Evolutionary conservation across 2,329 filamentous ascomycete species (phyloP).

Genomic region (Beauveria sp.): DNA sequence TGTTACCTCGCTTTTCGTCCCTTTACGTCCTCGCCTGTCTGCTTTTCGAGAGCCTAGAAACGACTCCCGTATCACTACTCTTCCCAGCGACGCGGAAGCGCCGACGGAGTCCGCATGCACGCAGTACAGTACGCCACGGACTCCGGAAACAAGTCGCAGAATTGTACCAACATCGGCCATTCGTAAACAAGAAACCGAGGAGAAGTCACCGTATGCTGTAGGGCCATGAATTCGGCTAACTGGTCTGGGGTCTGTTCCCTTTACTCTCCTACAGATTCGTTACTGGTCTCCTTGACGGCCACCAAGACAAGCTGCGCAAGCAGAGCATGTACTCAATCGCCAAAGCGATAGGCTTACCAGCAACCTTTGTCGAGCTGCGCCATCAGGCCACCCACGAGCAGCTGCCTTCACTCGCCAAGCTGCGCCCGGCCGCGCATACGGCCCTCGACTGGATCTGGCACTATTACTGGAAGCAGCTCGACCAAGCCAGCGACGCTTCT

Average conservation of each 20-base stretch:
- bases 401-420: conserved; percentile 64
- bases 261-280: conserved; percentile 53
- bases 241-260: not conserved
- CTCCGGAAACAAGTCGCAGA: not conserved
- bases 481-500: conserved; percentile 14
- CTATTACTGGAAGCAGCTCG: conserved; percentile 68
- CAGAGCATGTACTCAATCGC: conserved; percentile 67
- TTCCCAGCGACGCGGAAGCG: not conserved
- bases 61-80: not conserved
- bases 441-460: conserved; percentile 82
- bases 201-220: not conserved
- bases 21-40: conserved; percentile 4
- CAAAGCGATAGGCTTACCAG: conserved; percentile 59
- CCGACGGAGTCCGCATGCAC: not conserved
- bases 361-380: conserved; percentile 78
- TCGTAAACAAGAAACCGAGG: not conserved
- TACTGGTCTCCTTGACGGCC: conserved; percentile 69
- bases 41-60: not conserved
- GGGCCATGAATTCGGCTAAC: conserved; percentile 7
- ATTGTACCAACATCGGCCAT: not conserved
- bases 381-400: conserved; percentile 90
- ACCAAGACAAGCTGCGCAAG: conserved; percentile 59
- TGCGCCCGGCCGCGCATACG: conserved; percentile 61
- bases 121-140: not conserved
- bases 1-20: too few species aligned